These are phyloP conservation scores for Kockovaella imperatae DNA, from an alignment of 768 basidiomycete species.

Conservation along the genomic window DNA sequence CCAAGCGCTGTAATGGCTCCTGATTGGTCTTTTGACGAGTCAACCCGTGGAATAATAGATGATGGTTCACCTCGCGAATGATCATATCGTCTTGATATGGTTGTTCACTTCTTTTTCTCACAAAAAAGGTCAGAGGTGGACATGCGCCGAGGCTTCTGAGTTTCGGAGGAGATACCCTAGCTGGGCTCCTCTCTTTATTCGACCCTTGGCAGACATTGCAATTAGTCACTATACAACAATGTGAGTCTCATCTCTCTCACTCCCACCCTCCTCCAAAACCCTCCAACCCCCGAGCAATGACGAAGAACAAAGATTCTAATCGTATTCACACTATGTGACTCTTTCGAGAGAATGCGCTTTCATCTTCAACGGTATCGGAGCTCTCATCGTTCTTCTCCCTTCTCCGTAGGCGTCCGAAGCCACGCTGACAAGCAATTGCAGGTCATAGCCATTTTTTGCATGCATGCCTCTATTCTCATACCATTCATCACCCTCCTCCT, in stretches of 20 bases:
- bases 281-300: constrained; percentile 18
- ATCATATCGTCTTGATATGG: constrained; percentile 3
- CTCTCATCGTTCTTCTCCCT: constrained; percentile 4
- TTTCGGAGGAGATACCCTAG: neutral
- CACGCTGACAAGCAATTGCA: constrained; percentile 13
- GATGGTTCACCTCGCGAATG: neutral
- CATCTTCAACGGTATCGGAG: constrained; percentile 43
- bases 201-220: neutral
- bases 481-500: neutral
- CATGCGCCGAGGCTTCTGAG: too few relatives aligned
- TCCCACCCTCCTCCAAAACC: constrained; percentile 1
- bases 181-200: neutral
- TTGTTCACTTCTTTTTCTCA: neutral
- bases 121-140: too few relatives aligned
- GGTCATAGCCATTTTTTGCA: neutral
- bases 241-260: constrained; percentile 2
- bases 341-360: constrained; percentile 32
- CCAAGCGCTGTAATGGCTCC: constrained; percentile 37
- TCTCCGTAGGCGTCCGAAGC: neutral
- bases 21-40: constrained; percentile 43
- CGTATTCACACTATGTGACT: constrained; percentile 44
- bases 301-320: constrained; percentile 38
- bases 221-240: neutral
- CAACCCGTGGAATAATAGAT: constrained; percentile 39
- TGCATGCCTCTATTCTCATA: neutral